Conservation (phyloP, 306 rosid species). For the Inga oerstediana region DNA sequence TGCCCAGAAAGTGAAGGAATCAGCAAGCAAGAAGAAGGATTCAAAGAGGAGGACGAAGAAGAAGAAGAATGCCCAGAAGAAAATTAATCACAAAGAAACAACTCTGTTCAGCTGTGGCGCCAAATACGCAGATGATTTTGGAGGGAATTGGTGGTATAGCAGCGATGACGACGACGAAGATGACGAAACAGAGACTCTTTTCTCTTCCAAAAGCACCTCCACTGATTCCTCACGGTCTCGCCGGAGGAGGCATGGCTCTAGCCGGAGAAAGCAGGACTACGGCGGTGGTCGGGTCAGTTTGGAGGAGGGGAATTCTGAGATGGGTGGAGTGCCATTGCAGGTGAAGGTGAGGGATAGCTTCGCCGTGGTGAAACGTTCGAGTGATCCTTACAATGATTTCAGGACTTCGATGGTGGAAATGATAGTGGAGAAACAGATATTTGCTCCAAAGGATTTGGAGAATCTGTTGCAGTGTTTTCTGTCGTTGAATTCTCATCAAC, state of each 20-base stretch:
- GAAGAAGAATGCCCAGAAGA: constrained; percentile 46
- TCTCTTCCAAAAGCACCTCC: constrained; percentile 73
- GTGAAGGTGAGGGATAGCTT: constrained; percentile 85
- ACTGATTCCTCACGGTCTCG: constrained; percentile 74
- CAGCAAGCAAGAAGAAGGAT: constrained; percentile 16
- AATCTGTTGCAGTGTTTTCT: constrained; percentile 89
- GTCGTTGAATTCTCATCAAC: constrained; percentile 68
- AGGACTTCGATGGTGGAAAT: constrained; percentile 93
- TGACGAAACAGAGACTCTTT: constrained; percentile 77
- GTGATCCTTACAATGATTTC: constrained; percentile 90
- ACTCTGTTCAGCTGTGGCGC: constrained; percentile 54
- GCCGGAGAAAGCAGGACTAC: constrained; percentile 23
- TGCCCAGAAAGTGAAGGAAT: constrained; percentile 21
- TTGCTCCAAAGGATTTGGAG: constrained; percentile 69
- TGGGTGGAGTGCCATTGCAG: constrained; percentile 58
- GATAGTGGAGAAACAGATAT: constrained; percentile 93
- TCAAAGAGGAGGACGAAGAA: constrained; percentile 33
- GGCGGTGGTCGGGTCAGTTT: constrained; percentile 21
- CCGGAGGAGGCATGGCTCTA: constrained; percentile 28
- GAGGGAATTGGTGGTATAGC: constrained; percentile 75
- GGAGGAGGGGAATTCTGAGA: constrained; percentile 37
- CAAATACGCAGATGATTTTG: constrained; percentile 52
- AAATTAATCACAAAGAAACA: constrained; percentile 37
- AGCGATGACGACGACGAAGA: constrained; percentile 73
- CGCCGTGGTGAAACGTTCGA: constrained; percentile 94